These are phyloP conservation scores for Cryptococcus sp. DNA, from an alignment of 1,284 basidiomycete species.

Conservation along the genomic window DNA sequence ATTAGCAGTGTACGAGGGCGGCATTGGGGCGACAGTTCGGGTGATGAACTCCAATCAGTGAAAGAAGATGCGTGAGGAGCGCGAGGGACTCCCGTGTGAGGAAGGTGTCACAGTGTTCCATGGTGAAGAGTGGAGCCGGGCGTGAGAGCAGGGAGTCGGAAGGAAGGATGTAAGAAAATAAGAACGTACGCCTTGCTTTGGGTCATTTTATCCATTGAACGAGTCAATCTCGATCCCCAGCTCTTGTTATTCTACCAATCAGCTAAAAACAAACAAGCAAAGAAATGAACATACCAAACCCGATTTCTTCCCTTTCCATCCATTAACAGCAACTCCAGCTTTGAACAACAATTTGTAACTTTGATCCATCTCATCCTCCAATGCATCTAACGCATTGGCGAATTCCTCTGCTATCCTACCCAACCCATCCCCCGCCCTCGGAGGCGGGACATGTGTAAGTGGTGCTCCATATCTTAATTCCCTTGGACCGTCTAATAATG, in stretches of 20 bases:
- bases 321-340: conserved; percentile 61
- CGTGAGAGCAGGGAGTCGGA: no score
- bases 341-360: conserved; percentile 86
- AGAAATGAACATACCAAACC: conserved; percentile 54
- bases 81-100: no score
- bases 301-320: conserved; percentile 75
- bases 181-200: conserved; percentile 78
- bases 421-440: conserved; percentile 50
- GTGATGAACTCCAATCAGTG: no score
- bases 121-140: no score
- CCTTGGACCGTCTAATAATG: conserved; percentile 49
- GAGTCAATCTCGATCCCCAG: conserved; percentile 36
- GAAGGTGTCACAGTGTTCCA: no score
- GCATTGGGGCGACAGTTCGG: no score
- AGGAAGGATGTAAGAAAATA: no score
- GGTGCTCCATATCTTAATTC: conserved; percentile 58
- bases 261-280: no score
- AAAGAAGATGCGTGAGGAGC: no score
- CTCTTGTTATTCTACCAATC: not conserved
- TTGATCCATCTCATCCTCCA: conserved; percentile 78
- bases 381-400: conserved; percentile 54
- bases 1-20: conserved; percentile 7
- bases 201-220: conserved; percentile 83
- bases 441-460: not conserved
- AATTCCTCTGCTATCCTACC: conserved; percentile 64